Percentiles rank a stretch among this genome's conserved stretches.
Evolutionary conservation across 2,329 filamentous ascomycete species (phyloP).

Genomic region (Dactylellina leptospora): DNA sequence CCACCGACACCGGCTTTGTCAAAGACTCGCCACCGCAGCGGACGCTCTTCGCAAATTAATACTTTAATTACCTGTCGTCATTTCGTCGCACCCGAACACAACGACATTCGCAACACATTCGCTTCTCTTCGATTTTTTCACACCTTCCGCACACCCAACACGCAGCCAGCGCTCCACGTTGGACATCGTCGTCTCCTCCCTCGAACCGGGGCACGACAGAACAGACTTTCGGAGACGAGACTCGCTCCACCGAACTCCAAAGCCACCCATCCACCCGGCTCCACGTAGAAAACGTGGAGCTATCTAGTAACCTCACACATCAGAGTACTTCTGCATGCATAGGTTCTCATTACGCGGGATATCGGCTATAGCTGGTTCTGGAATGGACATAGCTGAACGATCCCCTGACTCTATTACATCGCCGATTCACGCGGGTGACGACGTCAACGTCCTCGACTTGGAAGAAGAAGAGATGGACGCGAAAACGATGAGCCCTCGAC

Average conservation of each 20-base stretch:
- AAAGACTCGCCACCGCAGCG: background rate
- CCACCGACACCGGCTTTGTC: background rate
- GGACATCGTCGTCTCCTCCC: background rate
- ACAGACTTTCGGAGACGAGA: constrained; percentile 1
- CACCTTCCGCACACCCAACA: no score
- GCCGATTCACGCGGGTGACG: constrained; percentile 46
- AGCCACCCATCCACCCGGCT: background rate
- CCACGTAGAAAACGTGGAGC: background rate
- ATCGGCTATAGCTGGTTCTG: constrained; percentile 49
- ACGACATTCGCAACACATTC: constrained; percentile 37
- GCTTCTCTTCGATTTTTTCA: background rate
- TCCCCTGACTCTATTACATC: constrained; percentile 52
- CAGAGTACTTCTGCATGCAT: constrained; percentile 32
- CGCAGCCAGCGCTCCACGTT: no score
- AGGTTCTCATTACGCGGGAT: constrained; percentile 44
- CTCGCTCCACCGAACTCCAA: background rate
- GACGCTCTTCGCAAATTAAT: background rate
- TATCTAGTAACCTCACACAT: background rate
- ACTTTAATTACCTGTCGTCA: background rate
- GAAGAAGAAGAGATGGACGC: constrained; percentile 77
- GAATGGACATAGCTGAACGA: constrained; percentile 52
- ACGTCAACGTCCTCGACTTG: constrained; percentile 46
- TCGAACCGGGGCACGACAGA: constrained; percentile 1
- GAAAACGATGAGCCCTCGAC: constrained; percentile 89
- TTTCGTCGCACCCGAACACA: background rate